Percentiles rank a stretch among this genome's conserved stretches.
Evolutionary conservation across 1,284 basidiomycete species (phyloP).

Genomic region (Rhodotorula glutinis): DNA sequence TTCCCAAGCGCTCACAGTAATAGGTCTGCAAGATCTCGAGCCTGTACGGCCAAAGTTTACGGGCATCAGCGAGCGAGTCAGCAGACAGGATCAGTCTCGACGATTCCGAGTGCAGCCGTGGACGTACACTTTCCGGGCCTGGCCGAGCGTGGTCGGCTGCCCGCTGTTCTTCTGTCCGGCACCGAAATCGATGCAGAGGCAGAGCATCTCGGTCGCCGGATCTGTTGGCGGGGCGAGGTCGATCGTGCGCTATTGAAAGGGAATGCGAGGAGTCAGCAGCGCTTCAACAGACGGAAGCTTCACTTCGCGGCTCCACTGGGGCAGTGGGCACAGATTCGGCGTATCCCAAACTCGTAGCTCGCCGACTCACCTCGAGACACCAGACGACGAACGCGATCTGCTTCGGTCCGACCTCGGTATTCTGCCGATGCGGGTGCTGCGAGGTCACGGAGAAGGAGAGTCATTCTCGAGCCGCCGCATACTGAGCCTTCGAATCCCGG

Average conservation of each 20-base stretch:
- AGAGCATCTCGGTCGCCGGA: slow-evolving; percentile 36
- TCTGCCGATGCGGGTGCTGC: slow-evolving; percentile 23
- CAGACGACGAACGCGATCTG: slow-evolving; percentile 52
- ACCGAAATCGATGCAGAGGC: slow-evolving; percentile 44
- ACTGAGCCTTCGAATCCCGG: not conserved
- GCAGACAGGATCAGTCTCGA: too few species aligned
- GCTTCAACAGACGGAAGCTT: too few species aligned
- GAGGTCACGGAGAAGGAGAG: too few species aligned
- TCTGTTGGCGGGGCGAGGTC: slow-evolving; percentile 44
- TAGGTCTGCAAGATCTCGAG: slow-evolving; percentile 43
- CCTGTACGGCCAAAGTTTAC: not conserved
- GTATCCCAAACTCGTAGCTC: too few species aligned
- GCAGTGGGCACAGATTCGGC: not conserved
- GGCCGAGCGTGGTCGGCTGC: slow-evolving; percentile 41
- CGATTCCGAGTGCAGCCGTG: too few species aligned
- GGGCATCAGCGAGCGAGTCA: too few species aligned
- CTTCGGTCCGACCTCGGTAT: slow-evolving; percentile 40
- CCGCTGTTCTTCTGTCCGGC: slow-evolving; percentile 33
- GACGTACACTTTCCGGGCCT: slow-evolving; percentile 41
- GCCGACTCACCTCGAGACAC: slow-evolving; percentile 46
- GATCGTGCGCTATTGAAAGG: slow-evolving; percentile 42
- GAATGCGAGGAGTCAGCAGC: slow-evolving; percentile 13
- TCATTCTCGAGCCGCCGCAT: not conserved
- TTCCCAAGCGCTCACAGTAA: slow-evolving; percentile 48
- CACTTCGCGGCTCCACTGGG: too few species aligned